phyloP scores from a whole-genome alignment of 2,329 filamentous ascomycete species.

The Pseudocercospora fijiensis region DNA sequence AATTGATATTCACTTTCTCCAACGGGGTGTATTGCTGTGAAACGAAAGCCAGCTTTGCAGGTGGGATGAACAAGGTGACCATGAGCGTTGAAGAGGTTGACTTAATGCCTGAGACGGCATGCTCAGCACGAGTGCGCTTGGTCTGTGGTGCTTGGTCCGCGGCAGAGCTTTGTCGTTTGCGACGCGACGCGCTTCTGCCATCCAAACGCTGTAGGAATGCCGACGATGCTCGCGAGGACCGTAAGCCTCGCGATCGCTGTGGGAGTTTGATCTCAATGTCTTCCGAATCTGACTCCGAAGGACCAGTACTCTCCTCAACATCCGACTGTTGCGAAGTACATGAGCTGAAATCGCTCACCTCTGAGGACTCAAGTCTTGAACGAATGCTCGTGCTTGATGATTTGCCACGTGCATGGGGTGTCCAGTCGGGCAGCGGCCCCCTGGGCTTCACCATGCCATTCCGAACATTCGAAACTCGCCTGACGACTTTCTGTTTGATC shows the following conservation, averaged over 20 bases:
- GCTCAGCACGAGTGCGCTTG: background rate
- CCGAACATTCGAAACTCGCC: background rate
- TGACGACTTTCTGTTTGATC: background rate
- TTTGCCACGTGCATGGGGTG: background rate
- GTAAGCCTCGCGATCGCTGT: background rate
- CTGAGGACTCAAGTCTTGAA: background rate
- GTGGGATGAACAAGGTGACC: background rate
- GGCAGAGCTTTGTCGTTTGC: background rate
- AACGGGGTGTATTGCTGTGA: background rate
- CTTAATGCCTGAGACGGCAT: background rate
- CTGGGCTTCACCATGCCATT: background rate
- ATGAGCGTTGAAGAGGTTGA: background rate
- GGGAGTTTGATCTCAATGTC: background rate
- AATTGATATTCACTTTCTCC: background rate
- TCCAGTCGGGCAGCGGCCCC: background rate
- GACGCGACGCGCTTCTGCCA: no score
- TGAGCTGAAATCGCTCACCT: background rate
- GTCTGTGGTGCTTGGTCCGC: background rate
- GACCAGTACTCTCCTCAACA: background rate
- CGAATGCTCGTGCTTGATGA: background rate
- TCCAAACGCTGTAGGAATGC: no score
- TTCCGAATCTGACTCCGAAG: background rate
- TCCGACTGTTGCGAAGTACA: background rate
- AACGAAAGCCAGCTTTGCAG: background rate
- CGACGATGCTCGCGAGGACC: background rate